These are phyloP conservation scores for Globisporangium recalcitrans DNA, from an alignment of 352 stramenopile species.

Conservation along the genomic window DNA sequence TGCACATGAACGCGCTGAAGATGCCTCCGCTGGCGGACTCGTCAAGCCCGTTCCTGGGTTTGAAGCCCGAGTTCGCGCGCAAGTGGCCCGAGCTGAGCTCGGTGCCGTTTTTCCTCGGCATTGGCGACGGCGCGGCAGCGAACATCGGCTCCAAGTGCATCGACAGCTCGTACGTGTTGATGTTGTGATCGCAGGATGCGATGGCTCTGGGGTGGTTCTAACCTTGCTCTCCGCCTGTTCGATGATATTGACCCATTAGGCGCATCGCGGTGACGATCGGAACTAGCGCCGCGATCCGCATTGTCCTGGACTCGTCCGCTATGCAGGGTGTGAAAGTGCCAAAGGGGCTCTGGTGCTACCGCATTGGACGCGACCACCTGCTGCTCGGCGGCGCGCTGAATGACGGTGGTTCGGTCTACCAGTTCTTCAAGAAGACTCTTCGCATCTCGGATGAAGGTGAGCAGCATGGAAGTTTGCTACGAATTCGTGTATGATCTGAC, in stretches of 20 bases:
- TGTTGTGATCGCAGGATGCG: background rate
- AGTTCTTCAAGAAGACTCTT: constrained; percentile 86
- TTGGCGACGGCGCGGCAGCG: constrained; percentile 91
- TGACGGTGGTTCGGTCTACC: constrained; percentile 94
- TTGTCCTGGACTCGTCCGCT: constrained; percentile 61
- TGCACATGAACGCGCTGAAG: constrained; percentile 63
- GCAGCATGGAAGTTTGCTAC: constrained; percentile 7
- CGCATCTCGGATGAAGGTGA: constrained; percentile 41
- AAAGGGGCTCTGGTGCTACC: constrained; percentile 93
- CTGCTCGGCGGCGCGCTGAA: constrained; percentile 94
- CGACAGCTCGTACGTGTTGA: constrained; percentile 41
- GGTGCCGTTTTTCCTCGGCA: constrained; percentile 83
- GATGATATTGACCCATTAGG: constrained; percentile 22
- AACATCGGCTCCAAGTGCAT: constrained; percentile 94
- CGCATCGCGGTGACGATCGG: constrained; percentile 93
- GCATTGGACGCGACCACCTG: constrained; percentile 77
- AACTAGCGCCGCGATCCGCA: constrained; percentile 90
- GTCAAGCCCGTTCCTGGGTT: constrained; percentile 49
- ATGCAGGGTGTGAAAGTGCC: constrained; percentile 70
- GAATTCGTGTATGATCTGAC: no score
- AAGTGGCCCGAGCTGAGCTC: constrained; percentile 69
- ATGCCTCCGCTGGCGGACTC: constrained; percentile 71
- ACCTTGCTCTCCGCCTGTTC: background rate
- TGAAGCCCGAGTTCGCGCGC: constrained; percentile 47
- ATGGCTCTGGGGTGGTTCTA: background rate